These are phyloP conservation scores for Buddleja alternifolia DNA, from an alignment of 257 asterid species.

Conservation along the genomic window DNA sequence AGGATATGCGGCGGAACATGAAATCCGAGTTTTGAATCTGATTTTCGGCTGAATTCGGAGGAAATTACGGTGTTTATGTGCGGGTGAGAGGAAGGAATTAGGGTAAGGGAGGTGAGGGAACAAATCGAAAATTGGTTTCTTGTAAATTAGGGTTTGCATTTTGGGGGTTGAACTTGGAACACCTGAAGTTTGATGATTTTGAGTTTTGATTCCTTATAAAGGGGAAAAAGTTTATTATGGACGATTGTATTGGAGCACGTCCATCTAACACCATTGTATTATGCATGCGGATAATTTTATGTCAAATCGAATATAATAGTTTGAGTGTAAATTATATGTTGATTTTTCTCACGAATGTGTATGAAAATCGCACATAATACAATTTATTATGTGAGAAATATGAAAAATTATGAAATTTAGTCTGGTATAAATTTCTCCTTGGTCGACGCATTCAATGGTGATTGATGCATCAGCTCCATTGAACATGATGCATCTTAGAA, in stretches of 20 bases:
- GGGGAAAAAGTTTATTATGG: too few relatives aligned
- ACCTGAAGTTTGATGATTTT: not conserved
- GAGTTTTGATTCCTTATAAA: not conserved
- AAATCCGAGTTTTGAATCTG: conserved; percentile 33
- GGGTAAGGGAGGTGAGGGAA: conserved; percentile 29
- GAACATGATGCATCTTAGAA: not conserved
- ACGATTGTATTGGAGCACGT: too few relatives aligned
- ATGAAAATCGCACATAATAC: too few relatives aligned
- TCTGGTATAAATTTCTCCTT: too few relatives aligned
- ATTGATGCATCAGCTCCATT: not conserved
- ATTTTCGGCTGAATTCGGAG: conserved; percentile 36
- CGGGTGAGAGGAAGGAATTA: conserved; percentile 27
- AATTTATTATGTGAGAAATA: too few relatives aligned
- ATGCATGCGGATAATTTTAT: too few relatives aligned
- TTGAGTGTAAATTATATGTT: too few relatives aligned
- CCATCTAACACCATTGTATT: too few relatives aligned
- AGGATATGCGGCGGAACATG: conserved; percentile 48
- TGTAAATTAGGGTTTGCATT: conserved; percentile 59
- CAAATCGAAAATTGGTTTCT: conserved; percentile 36
- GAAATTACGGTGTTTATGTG: conserved; percentile 31
- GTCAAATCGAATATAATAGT: too few relatives aligned
- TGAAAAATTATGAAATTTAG: conserved; percentile 30
- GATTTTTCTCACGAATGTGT: too few relatives aligned
- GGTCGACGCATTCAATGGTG: conserved; percentile 23
- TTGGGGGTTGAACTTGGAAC: conserved; percentile 15